A percentile compares a stretch with the other conserved stretches of the same genome.
phyloP scores from a whole-genome alignment of 768 basidiomycete species.

The Piloderma croceum region DNA sequence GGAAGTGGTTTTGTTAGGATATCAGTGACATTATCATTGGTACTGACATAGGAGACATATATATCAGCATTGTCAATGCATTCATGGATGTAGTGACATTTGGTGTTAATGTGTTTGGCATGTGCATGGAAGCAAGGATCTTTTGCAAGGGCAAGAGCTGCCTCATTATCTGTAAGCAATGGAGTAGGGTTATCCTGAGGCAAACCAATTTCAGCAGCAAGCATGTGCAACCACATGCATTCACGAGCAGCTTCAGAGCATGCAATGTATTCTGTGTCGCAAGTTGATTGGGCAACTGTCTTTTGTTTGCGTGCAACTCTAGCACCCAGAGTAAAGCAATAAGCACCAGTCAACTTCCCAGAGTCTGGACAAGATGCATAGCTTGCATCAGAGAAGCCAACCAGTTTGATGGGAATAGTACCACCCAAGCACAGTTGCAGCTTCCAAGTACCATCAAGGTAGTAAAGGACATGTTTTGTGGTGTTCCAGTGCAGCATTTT shows the following conservation, averaged over 20 bases:
- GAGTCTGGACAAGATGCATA: no score
- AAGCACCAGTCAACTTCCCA: no score
- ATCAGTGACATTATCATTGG: conserved; percentile 24
- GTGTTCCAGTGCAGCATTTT: conserved; percentile 18
- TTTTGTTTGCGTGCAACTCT: conserved; percentile 33
- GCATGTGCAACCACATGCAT: no score
- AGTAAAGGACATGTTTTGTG: conserved; percentile 11
- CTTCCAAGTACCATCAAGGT: conserved; percentile 16
- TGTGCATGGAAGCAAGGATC: conserved; percentile 20
- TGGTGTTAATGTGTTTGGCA: conserved; percentile 30
- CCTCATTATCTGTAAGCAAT: conserved; percentile 28
- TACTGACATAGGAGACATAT: conserved; percentile 6
- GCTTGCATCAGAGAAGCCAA: no score
- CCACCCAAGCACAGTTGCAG: no score
- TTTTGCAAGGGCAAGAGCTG: conserved; percentile 16
- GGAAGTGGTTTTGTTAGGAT: conserved; percentile 24
- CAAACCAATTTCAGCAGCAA: conserved; percentile 27
- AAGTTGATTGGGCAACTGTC: conserved; percentile 32
- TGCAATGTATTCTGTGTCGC: conserved; percentile 42
- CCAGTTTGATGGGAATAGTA: no score
- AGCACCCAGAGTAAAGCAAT: conserved; percentile 24
- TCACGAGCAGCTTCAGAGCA: conserved; percentile 27
- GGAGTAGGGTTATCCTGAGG: conserved; percentile 2
- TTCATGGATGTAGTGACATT: conserved; percentile 26
- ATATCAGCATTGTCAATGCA: conserved; percentile 11